phyloP scores from a whole-genome alignment of 176 grass and related monocot genomes.

The bread wheat (Triticum aestivum) region IWGSC_CS_RefSeq_v2.1 NC_057806.1:670445577-670446076 shows the following conservation, averaged over 20 bases:
- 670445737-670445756: too few relatives aligned
- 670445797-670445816: too few relatives aligned
- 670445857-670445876: background rate
- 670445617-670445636: background rate
- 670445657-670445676: background rate
- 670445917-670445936: constrained; percentile 59
- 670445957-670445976: constrained; percentile 11
- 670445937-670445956: constrained; percentile 59
- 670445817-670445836: too few relatives aligned
- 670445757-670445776: too few relatives aligned
- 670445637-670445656: background rate
- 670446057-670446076: constrained; percentile 27
- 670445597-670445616: background rate
- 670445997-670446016: too few relatives aligned
- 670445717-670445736: too few relatives aligned
- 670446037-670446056: constrained; percentile 48
- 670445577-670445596: background rate
- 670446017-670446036: too few relatives aligned
- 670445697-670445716: too few relatives aligned
- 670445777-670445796: too few relatives aligned
- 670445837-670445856: too few relatives aligned
- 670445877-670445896: constrained; percentile 11
- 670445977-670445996: background rate
- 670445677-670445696: background rate
- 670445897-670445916: constrained; percentile 43